Percentiles rank a stretch among this genome's conserved stretches.
phyloP scores from a whole-genome alignment of 2,329 filamentous ascomycete genomes.

The Amauroascus niger region DNA sequence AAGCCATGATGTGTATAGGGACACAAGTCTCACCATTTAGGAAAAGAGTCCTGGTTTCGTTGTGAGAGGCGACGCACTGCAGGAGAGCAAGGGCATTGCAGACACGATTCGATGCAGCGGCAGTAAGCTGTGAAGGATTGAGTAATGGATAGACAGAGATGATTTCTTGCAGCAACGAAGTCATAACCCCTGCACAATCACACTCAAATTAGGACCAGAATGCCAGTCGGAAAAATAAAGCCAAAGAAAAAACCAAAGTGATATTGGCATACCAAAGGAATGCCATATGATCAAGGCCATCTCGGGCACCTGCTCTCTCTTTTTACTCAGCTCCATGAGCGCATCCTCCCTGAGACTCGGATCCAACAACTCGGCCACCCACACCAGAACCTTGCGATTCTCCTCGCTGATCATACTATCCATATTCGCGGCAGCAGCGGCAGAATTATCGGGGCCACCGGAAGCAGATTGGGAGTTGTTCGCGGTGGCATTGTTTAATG shows the following conservation, averaged over 20 bases:
- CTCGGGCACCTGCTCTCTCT: conserved; percentile 94
- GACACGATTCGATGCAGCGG: conserved; percentile 92
- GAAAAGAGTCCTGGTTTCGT: conserved; percentile 88
- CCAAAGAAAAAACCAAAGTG: not conserved
- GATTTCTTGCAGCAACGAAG: conserved; percentile 91
- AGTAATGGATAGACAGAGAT: conserved; percentile 96
- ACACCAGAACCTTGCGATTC: conserved; percentile 82
- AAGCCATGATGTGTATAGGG: not conserved
- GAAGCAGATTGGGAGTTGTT: conserved; percentile 28
- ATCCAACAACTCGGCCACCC: conserved; percentile 84
- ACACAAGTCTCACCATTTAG: conserved; percentile 58
- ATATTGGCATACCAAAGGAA: conserved; percentile 74
- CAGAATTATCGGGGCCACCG: conserved; percentile 9
- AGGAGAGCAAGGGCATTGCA: conserved; percentile 93
- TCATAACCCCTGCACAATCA: conserved; percentile 72
- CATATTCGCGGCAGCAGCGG: conserved; percentile 39
- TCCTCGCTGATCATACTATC: conserved; percentile 72
- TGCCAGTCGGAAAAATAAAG: not conserved
- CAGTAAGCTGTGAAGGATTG: conserved; percentile 92
- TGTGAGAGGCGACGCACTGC: conserved; percentile 95
- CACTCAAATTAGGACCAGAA: not conserved
- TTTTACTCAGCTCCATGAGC: conserved; percentile 92
- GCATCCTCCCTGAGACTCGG: conserved; percentile 80
- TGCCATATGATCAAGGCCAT: conserved; percentile 95
- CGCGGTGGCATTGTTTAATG: conserved; percentile 52